Conservation (phyloP, 2,329 filamentous ascomycete species). For the Aspergillus uvarum region DNA sequence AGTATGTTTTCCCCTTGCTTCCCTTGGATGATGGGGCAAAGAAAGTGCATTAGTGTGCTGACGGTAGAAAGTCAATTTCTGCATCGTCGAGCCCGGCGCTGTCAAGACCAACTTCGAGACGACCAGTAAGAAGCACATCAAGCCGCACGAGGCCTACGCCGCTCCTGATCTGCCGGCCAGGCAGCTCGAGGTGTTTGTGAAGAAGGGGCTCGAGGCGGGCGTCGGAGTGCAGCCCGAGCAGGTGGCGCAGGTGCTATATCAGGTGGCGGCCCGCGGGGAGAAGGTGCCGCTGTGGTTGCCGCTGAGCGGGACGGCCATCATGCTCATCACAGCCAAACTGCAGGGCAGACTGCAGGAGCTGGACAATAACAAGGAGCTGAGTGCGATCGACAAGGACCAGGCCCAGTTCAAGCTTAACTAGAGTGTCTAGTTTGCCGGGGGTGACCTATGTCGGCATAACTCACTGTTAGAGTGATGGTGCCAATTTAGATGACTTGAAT, state of each 20-base stretch:
- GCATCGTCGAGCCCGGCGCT: slow-evolving; percentile 45
- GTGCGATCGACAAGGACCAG: neutral
- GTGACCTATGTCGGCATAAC: too few relatives aligned
- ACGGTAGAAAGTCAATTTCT: slow-evolving; percentile 36
- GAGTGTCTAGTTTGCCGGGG: too few relatives aligned
- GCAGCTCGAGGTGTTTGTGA: neutral
- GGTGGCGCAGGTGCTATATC: neutral
- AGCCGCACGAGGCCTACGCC: slow-evolving; percentile 1
- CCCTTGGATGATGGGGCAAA: too few relatives aligned
- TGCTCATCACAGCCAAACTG: neutral
- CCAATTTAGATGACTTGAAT: too few relatives aligned
- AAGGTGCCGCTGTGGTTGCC: slow-evolving; percentile 2
- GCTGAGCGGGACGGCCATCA: neutral
- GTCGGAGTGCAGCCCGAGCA: neutral
- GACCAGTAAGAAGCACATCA: neutral
- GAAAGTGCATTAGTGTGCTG: too few relatives aligned
- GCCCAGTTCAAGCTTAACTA: neutral
- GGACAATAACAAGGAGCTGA: neutral
- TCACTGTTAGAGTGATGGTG: too few relatives aligned
- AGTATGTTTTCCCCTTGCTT: slow-evolving; percentile 3
- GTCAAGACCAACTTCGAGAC: slow-evolving; percentile 39
- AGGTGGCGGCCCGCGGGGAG: neutral
- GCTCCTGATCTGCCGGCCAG: neutral
- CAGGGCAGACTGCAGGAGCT: neutral
- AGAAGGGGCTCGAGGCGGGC: neutral